Base-by-base conservation (phyloP, 805 yeast species). In the Candida nonsorbophila region DNA sequence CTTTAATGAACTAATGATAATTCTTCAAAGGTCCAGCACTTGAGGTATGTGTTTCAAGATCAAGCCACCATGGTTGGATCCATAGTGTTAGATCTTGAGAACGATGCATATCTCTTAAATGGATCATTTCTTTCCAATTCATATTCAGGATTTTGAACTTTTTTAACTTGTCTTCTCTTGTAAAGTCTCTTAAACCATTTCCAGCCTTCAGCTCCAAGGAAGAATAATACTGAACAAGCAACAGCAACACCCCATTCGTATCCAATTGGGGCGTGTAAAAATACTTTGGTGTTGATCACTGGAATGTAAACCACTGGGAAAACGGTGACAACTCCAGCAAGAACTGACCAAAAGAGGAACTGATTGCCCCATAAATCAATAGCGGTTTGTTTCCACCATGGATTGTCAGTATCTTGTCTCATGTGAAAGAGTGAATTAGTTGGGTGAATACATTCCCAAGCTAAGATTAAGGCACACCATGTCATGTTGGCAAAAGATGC, bases 301-400 rank as follows among this genome's bases (percentile, higher is more conserved):
- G 66, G 66, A 21, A 60, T 60, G 42, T 60, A 60, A 10, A 60
- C 51, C 13, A 58, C 64, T 5, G 67, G 66, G 51, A 60, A 60
- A 16, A 58, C 65, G 13, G 60, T 40, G 4, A 57, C 37, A 28
- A 53, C 42, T 3, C 64, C 67, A 5, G 55, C 60, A 26, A 59
- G 10, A 9, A 59, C 50, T 0, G 66, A 58, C 60, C 60, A 60
- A 36, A 59, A 55, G 40, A 60, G 50, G 29, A 60, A 57, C 34
- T 53, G 52, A 40, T 60, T 60, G 10, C 37, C 45, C 60, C 62
- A 57, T 13, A 60, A 44, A 34, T 60, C 64, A 23, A 42, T 42
- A 7, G 51, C 49, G 17, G 58, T 50, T 37, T 58, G 64, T 37
- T 45, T 50, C 52, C 52, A 57, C 67, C 66, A 58, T 16, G 61